Base-by-base conservation (phyloP, 768 basidiomycete species). In the Tricholoma saponaceum region DNA sequence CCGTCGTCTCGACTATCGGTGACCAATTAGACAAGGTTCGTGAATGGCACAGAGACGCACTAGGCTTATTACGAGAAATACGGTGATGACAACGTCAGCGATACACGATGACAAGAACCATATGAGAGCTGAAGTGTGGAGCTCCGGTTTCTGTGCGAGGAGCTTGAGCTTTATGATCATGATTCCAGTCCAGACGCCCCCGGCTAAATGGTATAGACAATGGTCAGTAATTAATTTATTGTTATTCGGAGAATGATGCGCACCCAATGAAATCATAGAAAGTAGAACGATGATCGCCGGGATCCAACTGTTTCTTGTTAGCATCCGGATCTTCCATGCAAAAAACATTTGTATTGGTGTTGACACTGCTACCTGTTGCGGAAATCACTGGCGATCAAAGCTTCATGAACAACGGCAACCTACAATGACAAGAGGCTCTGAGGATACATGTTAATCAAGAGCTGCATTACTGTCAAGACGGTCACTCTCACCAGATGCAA, bases 81-180 rank as follows among this genome's bases (percentile, higher is more conserved):
- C 57, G 1, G 83, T 77, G 49, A 84, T 84, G 8, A 81, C 60
- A 7, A 78, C 60, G 63, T 84, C 83, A 14, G 76, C 74, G 13
- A 73, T 65, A 4, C 76, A 76, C 9, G 79, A 74, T 0, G 76
- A 63, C 12, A 74, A 61, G 20, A 84, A 74, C 82, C 83, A 84
- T 0, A 69, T 57, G 18, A 76, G 66, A 2, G 73, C 72, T 0
- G 75, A 67, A 39, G 56, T 59, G 53, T 74, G 71, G 5, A 73
- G 66, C 51, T 67, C 52, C 10, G 69, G 69, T 56, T 74, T 72
- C 53, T 55, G 55, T 4, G 51, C 35, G 56, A 73, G 74, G 14
- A 62, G 52, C 39, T 62, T 66, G 55, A 74, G 37, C n/a, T 63
- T 54, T 6, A 57, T 52, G 28, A 75, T 58, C 51, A 57, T 70